phyloP scores from a whole-genome alignment of 495 filamentous ascomycete species.

The Margaritispora aquatica region DNA sequence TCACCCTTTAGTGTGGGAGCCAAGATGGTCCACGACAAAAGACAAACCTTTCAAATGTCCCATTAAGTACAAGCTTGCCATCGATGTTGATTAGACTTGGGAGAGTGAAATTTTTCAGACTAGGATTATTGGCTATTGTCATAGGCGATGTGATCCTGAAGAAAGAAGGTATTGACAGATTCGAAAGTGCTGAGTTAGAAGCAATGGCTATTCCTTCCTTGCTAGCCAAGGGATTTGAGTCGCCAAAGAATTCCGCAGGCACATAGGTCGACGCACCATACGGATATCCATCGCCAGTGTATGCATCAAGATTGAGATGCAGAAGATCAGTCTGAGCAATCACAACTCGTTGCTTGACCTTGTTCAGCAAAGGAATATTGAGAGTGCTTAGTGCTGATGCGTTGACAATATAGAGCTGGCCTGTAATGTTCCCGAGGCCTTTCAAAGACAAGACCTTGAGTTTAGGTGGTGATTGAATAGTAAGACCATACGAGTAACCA shows the following conservation, averaged over 20 bases:
- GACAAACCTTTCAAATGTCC: background rate
- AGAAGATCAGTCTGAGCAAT: background rate
- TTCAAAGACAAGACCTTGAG: background rate
- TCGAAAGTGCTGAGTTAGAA: background rate
- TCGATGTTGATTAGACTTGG: background rate
- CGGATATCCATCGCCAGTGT: background rate
- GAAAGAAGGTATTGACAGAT: background rate
- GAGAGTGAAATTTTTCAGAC: background rate
- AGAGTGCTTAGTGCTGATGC: background rate
- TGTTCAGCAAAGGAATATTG: background rate
- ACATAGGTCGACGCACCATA: background rate
- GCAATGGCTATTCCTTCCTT: background rate
- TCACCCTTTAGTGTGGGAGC: background rate
- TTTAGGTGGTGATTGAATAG: background rate
- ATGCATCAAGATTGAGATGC: background rate
- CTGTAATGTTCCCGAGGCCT: background rate
- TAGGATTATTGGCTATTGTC: background rate
- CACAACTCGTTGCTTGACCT: background rate
- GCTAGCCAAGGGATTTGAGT: background rate
- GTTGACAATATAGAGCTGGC: background rate
- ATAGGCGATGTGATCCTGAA: background rate
- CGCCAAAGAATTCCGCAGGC: background rate
- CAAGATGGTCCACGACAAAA: no score
- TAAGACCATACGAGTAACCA: background rate
- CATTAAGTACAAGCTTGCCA: background rate